These are phyloP conservation scores for Russula olivacea DNA, from an alignment of 768 basidiomycete genomes.

Conservation along the genomic window DNA sequence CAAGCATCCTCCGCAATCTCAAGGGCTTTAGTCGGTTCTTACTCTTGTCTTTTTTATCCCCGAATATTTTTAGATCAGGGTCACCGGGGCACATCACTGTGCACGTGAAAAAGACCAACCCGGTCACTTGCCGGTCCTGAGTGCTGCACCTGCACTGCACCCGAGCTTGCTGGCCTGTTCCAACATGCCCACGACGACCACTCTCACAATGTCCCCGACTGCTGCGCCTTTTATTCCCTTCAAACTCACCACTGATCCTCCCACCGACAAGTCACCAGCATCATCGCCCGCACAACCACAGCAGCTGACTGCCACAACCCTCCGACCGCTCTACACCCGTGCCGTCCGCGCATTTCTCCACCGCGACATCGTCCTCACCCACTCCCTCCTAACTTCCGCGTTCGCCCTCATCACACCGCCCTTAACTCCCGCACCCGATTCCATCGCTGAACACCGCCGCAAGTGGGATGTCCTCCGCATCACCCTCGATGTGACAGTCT, in stretches of 20 bases:
- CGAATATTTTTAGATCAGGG: neutral
- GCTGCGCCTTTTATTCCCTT: constrained; percentile 9
- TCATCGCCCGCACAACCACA: constrained; percentile 13
- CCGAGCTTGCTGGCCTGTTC: neutral
- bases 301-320: constrained; percentile 40
- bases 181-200: constrained; percentile 19
- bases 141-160: no score
- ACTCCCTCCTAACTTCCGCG: constrained; percentile 60
- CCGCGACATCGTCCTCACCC: constrained; percentile 61
- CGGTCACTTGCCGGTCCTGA: neutral
- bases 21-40: neutral
- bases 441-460: constrained; percentile 45
- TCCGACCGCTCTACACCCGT: constrained; percentile 68
- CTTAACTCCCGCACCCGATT: constrained; percentile 39
- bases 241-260: neutral
- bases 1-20: neutral
- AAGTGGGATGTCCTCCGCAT: constrained; percentile 89
- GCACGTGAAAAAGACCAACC: neutral
- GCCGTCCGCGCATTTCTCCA: constrained; percentile 76
- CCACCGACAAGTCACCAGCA: neutral
- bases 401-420: constrained; percentile 49
- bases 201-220: constrained; percentile 16
- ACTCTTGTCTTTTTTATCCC: neutral
- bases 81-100: neutral
- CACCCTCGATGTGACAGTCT: constrained; percentile 72